Evolutionary conservation across 257 asterid genomes (phyloP).

Genomic region (Asclepias syriaca): DNA sequence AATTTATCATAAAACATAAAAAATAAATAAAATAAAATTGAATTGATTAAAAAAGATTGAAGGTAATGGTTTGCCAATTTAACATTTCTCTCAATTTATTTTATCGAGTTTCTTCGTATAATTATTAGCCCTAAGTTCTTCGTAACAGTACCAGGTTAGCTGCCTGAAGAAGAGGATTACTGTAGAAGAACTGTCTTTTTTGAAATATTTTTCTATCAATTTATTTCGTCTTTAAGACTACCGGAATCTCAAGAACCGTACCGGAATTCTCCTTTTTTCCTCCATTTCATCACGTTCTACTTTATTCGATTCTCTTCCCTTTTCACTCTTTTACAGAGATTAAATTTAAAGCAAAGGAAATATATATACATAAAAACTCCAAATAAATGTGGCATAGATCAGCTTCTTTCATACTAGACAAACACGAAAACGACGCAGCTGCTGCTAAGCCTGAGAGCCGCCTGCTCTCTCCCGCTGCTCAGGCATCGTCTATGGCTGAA

Average conservation of each 20-base stretch:
- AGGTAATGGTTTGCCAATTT: too few relatives aligned
- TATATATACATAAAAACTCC: background rate
- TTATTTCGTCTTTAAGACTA: background rate
- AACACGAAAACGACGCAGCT: constrained; percentile 30
- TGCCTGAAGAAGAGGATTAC: background rate
- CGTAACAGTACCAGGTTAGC: background rate
- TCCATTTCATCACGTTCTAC: background rate
- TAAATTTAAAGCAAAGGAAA: background rate
- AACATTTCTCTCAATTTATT: too few relatives aligned
- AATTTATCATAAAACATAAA: too few relatives aligned
- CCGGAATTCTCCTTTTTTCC: background rate
- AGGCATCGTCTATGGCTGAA: constrained; percentile 38
- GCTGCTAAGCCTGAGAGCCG: constrained; percentile 27
- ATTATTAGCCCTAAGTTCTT: too few relatives aligned
- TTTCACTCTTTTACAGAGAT: background rate
- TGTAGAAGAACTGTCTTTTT: background rate
- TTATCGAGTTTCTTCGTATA: too few relatives aligned
- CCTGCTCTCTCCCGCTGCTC: constrained; percentile 27
- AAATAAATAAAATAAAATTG: too few relatives aligned
- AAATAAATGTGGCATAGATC: constrained; percentile 43
- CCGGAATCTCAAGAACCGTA: constrained; percentile 3
- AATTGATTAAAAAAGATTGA: too few relatives aligned
- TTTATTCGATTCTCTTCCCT: background rate
- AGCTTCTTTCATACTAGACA: constrained; percentile 48
- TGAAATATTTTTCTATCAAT: too few relatives aligned